Conservation (phyloP, 495 filamentous ascomycete genomes). For the Annulohypoxylon bovei region DNA sequence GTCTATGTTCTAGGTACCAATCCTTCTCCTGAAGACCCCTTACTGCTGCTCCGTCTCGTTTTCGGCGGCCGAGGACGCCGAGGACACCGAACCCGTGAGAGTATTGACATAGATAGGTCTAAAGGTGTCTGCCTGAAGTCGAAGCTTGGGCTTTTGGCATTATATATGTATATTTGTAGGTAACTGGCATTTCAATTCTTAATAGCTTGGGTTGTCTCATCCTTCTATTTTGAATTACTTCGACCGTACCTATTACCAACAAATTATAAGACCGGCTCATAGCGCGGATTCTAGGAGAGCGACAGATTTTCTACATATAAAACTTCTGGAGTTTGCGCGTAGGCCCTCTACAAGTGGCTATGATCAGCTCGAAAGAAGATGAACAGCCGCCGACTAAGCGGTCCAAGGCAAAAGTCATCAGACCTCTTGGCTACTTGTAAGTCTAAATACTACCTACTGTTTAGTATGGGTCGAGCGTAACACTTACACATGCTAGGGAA, state of each 20-base stretch:
- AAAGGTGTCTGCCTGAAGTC: neutral
- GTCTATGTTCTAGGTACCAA: neutral
- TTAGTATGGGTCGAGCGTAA: neutral
- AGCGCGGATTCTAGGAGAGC: neutral
- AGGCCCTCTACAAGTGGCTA: neutral
- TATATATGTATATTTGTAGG: neutral
- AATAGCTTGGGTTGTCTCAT: too few species aligned
- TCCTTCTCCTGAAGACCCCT: neutral
- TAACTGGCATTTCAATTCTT: neutral
- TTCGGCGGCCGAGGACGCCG: conserved; percentile 31
- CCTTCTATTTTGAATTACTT: neutral
- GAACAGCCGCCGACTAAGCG: neutral
- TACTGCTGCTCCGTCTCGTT: neutral
- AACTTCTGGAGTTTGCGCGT: too few species aligned
- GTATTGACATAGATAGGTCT: neutral
- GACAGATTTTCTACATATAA: neutral
- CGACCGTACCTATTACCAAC: neutral
- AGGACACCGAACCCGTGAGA: conserved; percentile 8
- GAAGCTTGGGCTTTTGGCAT: neutral
- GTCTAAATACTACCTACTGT: neutral
- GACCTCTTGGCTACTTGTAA: conserved; percentile 31
- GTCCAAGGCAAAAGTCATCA: conserved; percentile 20
- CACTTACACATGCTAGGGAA: conserved; percentile 21
- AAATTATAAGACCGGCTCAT: neutral
- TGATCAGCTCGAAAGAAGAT: conserved; percentile 2